Base-by-base conservation (phyloP, 495 filamentous ascomycete species). In the Talaromyces proteolyticus region DNA sequence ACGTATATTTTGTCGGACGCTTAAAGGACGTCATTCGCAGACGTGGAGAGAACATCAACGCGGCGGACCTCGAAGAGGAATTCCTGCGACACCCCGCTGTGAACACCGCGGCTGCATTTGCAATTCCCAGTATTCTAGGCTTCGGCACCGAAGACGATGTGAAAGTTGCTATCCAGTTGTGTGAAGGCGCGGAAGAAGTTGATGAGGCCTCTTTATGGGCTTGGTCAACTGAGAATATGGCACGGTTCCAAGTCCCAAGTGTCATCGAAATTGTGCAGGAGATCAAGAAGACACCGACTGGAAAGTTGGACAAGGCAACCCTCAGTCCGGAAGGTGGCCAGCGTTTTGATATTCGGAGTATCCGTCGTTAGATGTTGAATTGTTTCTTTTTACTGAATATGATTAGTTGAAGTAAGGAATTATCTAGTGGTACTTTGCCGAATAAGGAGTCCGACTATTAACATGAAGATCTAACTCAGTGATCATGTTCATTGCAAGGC, bases 21-120 rank as follows among this genome's bases (percentile, higher is more conserved):
- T 44, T 44, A 22, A 44, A 44, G 42, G 42, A 44, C 23, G 42
- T 44, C 10, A 44, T 44, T 44, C 42, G 42, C 42, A 44, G 42
- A 16, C 42, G 42, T 17, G 42, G 42, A 44, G 42, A 44, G 42
- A 44, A 44, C 21, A 44, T 44, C 20, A 44, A 44, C 42, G 42
- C 42, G 6, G 42, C 42, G 19, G 42, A 44, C 42, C 21, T 44
- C 19, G 42, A 44, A 22, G 42, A 44, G 42, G 42, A 44, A n/a
- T 44, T 44, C 42, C 42, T 44, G 21, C 42, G 42, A 44, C 42
- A 44, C 42, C 42, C 42, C 5, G 42, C 22, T n/a, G 42, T 44
- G n/a, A 26, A 44, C 17, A 44, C 42, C 6, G 42, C 42, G 14
- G 22, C 42, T 25, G 42, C 22, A 3, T 44, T 44, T 44, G 42